These are phyloP conservation scores for Fonsecaea nubica DNA, from an alignment of 2,329 filamentous ascomycete species.

Conservation along the genomic window DNA sequence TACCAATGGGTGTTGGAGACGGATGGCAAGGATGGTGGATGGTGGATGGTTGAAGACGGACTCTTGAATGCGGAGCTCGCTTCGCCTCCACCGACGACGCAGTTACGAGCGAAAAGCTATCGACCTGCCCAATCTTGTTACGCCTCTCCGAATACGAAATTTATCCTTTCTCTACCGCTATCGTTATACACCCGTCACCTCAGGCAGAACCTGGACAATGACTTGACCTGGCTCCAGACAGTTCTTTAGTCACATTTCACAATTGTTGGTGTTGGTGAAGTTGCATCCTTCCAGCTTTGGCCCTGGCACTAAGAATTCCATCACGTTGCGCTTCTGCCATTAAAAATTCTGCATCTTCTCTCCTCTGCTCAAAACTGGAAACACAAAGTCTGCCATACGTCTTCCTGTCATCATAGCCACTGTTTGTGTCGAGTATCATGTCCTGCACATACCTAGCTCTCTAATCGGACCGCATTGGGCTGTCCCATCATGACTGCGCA, in stretches of 20 bases:
- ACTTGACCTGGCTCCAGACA: too few relatives aligned
- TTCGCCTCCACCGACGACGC: not conserved
- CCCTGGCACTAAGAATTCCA: not conserved
- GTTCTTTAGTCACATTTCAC: too few relatives aligned
- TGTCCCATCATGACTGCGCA: slow-evolving; percentile 18
- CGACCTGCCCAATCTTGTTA: slow-evolving; percentile 5
- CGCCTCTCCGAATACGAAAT: not conserved
- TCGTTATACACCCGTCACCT: too few relatives aligned
- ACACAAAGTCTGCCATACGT: not conserved
- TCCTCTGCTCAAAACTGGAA: not conserved
- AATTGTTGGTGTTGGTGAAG: not conserved
- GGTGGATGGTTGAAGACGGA: not conserved
- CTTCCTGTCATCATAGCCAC: not conserved
- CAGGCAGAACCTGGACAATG: too few relatives aligned
- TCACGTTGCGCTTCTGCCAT: not conserved
- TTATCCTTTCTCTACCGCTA: not conserved
- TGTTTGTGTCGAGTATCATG: not conserved
- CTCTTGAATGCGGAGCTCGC: not conserved
- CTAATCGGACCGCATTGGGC: not conserved
- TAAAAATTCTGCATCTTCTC: not conserved
- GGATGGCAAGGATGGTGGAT: not conserved
- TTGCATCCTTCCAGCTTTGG: not conserved
- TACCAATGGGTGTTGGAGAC: not conserved
- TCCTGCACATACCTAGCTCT: not conserved
- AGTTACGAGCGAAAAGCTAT: not conserved